Conservation (phyloP, 331 rosid species). For the Acacia pycnantha region DNA sequence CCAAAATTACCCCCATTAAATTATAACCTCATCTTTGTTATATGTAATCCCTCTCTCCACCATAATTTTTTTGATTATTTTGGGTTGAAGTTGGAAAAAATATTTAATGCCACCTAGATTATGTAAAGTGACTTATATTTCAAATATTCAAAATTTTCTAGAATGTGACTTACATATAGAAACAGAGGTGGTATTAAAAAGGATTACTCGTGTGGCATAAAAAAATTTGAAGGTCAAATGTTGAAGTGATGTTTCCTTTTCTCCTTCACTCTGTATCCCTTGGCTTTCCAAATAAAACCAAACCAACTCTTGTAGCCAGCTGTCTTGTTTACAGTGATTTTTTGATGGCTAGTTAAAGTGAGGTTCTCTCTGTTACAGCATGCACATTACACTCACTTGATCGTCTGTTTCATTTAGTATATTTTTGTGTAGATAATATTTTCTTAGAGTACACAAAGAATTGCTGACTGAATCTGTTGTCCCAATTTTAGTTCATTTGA, state of each 20-base stretch:
- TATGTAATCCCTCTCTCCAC: background rate
- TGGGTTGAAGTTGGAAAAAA: background rate
- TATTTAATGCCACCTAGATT: background rate
- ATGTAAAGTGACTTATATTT: background rate
- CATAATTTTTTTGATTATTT: background rate
- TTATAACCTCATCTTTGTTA: background rate
- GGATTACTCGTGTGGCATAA: background rate
- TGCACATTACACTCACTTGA: slow-evolving; percentile 8
- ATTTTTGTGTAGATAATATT: slow-evolving; percentile 3
- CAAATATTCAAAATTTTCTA: background rate
- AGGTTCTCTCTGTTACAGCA: slow-evolving; percentile 12
- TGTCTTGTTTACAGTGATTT: slow-evolving; percentile 12
- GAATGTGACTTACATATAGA: background rate
- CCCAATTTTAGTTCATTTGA: slow-evolving; percentile 60
- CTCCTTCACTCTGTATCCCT: background rate
- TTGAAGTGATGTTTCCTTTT: background rate
- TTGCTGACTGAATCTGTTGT: slow-evolving; percentile 31
- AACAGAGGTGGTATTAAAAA: background rate
- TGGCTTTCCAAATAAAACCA: background rate
- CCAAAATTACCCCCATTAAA: background rate
- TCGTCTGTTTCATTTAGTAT: background rate
- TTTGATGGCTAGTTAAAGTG: background rate
- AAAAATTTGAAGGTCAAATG: background rate
- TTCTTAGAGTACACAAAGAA: slow-evolving; percentile 16
- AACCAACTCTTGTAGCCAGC: background rate